Evolutionary conservation across 2,329 filamentous ascomycete species (phyloP).

Genomic region (Fusarium aywerte): DNA sequence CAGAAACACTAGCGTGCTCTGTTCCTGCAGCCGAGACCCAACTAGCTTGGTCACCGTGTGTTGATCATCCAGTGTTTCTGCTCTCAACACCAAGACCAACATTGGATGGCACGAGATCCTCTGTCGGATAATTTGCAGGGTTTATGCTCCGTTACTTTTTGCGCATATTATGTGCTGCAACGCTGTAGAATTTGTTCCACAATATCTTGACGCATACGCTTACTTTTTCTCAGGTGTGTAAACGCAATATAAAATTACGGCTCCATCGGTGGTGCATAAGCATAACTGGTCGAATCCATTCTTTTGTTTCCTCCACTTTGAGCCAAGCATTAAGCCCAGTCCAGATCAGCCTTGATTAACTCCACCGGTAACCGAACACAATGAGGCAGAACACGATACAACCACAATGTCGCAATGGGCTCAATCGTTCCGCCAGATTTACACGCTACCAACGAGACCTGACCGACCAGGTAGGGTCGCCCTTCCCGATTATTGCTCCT

Average conservation of each 20-base stretch:
- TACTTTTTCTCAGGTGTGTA: conserved; percentile 5
- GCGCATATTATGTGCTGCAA: not conserved
- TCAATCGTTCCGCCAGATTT: not conserved
- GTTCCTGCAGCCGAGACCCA: conserved; percentile 46
- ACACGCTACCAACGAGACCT: not conserved
- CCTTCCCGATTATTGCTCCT: not conserved
- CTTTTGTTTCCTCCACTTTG: conserved; percentile 9
- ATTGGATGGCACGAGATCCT: conserved; percentile 5
- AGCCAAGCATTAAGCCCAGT: conserved; percentile 2
- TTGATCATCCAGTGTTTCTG: conserved; percentile 6
- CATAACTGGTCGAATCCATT: not conserved
- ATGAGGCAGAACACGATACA: not conserved
- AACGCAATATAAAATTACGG: conserved; percentile 5
- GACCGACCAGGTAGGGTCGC: not conserved
- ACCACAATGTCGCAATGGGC: not conserved
- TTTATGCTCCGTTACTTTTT: conserved; percentile 13
- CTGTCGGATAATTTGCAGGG: conserved; percentile 6
- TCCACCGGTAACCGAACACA: not conserved
- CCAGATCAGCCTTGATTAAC: conserved; percentile 3
- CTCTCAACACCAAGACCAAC: conserved; percentile 17
- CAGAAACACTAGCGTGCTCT: conserved; percentile 50
- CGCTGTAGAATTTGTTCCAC: not conserved
- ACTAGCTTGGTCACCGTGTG: conserved; percentile 16
- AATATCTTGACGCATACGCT: not conserved
- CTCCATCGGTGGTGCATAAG: conserved; percentile 1